Percentiles rank a stretch among this genome's conserved stretches.
These are phyloP conservation scores for Stemphylium lycopersici DNA, from an alignment of 2,329 filamentous ascomycete genomes.

Conservation along the genomic window DNA sequence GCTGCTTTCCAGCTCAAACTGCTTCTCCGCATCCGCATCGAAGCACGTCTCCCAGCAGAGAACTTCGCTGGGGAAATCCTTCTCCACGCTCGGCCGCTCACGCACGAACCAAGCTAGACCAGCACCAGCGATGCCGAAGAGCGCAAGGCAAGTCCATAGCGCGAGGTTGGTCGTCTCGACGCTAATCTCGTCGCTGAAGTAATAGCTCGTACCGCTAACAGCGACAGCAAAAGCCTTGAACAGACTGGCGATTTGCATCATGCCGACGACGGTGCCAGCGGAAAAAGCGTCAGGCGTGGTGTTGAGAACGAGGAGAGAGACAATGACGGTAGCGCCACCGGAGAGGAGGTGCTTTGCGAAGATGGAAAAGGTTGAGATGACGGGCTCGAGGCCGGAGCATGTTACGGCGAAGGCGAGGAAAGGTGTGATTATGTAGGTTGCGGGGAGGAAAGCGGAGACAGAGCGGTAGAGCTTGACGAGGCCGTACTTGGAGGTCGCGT, in stretches of 20 bases:
- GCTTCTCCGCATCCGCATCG: constrained; percentile 48
- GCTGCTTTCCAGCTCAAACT: constrained; percentile 16
- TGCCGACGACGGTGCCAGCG: constrained; percentile 55
- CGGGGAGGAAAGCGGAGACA: constrained; percentile 49
- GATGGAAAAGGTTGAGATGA: constrained; percentile 50
- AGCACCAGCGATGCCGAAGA: constrained; percentile 51
- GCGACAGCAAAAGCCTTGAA: constrained; percentile 57
- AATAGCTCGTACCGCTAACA: constrained; percentile 54
- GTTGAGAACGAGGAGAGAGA: constrained; percentile 55
- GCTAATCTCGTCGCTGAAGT: constrained; percentile 52
- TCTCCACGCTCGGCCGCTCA: constrained; percentile 53
- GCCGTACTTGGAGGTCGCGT: constrained; percentile 47
- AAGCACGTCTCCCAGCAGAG: constrained; percentile 56
- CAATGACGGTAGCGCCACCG: constrained; percentile 51
- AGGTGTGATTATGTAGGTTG: constrained; percentile 50
- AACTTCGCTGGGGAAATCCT: constrained; percentile 52
- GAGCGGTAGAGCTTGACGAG: constrained; percentile 53
- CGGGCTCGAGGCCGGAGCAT: constrained; percentile 42
- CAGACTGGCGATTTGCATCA: constrained; percentile 55
- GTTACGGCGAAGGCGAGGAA: constrained; percentile 47
- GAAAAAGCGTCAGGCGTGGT: constrained; percentile 56
- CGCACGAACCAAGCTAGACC: constrained; percentile 53
- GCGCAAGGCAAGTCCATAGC: constrained; percentile 52
- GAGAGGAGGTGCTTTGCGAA: constrained; percentile 53
- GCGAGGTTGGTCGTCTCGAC: constrained; percentile 53